A percentile compares a stretch with the other conserved stretches of the same genome.
Conservation (phyloP, 2,329 filamentous ascomycete species). For the Talaromyces islandicus region DNA sequence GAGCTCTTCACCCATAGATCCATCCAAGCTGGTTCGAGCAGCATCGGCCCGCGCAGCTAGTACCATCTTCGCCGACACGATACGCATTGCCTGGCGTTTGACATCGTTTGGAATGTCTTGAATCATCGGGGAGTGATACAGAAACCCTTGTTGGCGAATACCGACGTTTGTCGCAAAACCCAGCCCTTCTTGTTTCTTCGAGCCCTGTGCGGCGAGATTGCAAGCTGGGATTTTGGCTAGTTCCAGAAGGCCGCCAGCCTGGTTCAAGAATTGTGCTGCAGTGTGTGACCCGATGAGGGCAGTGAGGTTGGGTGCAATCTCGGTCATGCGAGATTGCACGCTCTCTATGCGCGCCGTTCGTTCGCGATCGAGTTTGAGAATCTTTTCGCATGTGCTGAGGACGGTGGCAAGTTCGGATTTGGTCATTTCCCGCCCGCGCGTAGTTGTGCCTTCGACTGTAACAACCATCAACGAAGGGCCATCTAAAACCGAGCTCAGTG, state of each 20-base stretch:
- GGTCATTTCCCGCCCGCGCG: conserved; percentile 71
- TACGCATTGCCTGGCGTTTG: conserved; percentile 89
- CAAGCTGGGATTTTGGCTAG: conserved; percentile 89
- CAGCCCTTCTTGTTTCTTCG: conserved; percentile 73
- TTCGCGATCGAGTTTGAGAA: conserved; percentile 77
- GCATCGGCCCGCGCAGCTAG: conserved; percentile 89
- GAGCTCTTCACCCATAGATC: conserved; percentile 74
- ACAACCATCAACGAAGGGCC: conserved; percentile 93
- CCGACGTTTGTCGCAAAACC: conserved; percentile 91
- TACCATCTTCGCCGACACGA: conserved; percentile 86
- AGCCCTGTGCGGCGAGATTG: conserved; percentile 85
- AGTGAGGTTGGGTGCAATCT: conserved; percentile 92
- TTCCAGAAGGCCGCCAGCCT: conserved; percentile 79
- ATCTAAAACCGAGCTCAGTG: conserved; percentile 75
- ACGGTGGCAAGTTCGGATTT: conserved; percentile 70
- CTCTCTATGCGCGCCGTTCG: conserved; percentile 86
- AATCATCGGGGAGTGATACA: conserved; percentile 89
- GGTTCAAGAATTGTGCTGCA: conserved; percentile 93
- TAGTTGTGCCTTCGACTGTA: conserved; percentile 87
- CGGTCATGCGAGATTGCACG: conserved; percentile 92
- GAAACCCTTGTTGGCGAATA: conserved; percentile 82
- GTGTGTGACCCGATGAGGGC: conserved; percentile 86
- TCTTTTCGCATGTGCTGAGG: conserved; percentile 75
- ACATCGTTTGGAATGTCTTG: conserved; percentile 76
- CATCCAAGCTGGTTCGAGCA: conserved; percentile 73